Base-by-base conservation (phyloP, 2,329 filamentous ascomycete genomes). In the Pseudopithomyces chartarum region DNA sequence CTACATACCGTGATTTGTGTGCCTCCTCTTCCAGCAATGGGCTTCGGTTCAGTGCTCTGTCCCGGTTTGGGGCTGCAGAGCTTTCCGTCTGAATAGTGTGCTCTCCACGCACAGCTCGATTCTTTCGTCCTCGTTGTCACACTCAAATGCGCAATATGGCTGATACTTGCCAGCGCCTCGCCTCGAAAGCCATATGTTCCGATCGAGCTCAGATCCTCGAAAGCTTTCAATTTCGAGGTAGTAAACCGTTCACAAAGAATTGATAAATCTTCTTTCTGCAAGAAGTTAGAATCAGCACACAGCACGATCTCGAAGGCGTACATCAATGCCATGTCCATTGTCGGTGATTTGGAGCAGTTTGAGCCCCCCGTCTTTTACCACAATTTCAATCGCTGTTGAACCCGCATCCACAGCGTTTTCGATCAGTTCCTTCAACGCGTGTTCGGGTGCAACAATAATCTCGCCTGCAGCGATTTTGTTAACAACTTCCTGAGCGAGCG, bases 401-500 rank as follows among this genome's bases (percentile, higher is more conserved):
- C 95, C 94, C n/a, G 96, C 95, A 78, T 99, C 96, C 15, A 99
- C 92, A 3, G 95, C 90, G 68, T 99, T 99, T 75, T 99, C 95
- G 12, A 99, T 92, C 48, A 99, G 81, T 74, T 99, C 95, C 77
- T 99, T 99, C 55, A 99, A 78, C 2, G 96, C 95, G 76, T 99
- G 92, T 26, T 97, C 92, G 0, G 95, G 96, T 2, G 95, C 94
- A 47, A 99, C 92, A 58, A 99, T 99, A 68, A 99, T 99, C 76
- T 99, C 95, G 19, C 95, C 95, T 0, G 95, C 95, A 0, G 95
- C 95, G 65, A 99, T 99, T 76, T 98, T 99, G 81, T 98, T 99
- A 63, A 99, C 90, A 20, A 99, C 95, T 79, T 95, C 90, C 61
- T 90, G 88, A 69, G 96, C 91, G 23, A 99, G 84, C 13, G 94